phyloP scores from a whole-genome alignment of 495 filamentous ascomycete species.

The Neurospora hispaniola region DNA sequence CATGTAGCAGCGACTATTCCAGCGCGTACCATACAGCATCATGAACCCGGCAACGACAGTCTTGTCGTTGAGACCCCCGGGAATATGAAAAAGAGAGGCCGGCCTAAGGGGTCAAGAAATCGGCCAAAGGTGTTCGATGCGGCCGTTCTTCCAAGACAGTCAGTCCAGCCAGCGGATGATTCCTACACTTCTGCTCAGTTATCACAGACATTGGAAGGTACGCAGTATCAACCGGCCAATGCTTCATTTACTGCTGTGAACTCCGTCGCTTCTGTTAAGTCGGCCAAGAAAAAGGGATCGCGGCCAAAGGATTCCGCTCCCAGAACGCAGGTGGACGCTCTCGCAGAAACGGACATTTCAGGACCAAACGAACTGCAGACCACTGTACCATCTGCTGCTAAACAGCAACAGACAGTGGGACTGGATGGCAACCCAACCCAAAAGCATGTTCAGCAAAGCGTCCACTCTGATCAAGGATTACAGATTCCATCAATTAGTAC shows the following conservation, averaged over 20 bases:
- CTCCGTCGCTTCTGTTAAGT: background rate
- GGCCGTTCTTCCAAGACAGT: slow-evolving; percentile 3
- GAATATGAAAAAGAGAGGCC: slow-evolving; percentile 22
- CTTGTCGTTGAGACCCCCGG: slow-evolving; percentile 9
- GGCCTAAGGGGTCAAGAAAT: slow-evolving; percentile 40
- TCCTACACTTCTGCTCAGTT: background rate
- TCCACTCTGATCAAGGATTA: background rate
- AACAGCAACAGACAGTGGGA: background rate
- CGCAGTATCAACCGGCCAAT: slow-evolving; percentile 1
- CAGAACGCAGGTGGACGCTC: background rate
- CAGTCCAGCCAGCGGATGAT: slow-evolving; percentile 2
- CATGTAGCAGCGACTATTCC: background rate
- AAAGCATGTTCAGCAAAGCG: background rate
- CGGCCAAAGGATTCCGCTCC: slow-evolving; percentile 4
- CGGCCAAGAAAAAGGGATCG: slow-evolving; percentile 2
- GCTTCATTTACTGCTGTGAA: slow-evolving; percentile 21
- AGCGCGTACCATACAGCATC: background rate
- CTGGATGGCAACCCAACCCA: background rate
- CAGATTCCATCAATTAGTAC: slow-evolving; percentile 4
- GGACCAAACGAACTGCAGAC: background rate
- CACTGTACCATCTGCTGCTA: background rate
- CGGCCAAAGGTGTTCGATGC: slow-evolving; percentile 26
- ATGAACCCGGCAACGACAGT: background rate
- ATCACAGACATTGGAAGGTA: background rate
- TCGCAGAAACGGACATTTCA: background rate